Evolutionary conservation across 2,329 filamentous ascomycete genomes (phyloP).

Genomic region (Apiospora sp.): DNA sequence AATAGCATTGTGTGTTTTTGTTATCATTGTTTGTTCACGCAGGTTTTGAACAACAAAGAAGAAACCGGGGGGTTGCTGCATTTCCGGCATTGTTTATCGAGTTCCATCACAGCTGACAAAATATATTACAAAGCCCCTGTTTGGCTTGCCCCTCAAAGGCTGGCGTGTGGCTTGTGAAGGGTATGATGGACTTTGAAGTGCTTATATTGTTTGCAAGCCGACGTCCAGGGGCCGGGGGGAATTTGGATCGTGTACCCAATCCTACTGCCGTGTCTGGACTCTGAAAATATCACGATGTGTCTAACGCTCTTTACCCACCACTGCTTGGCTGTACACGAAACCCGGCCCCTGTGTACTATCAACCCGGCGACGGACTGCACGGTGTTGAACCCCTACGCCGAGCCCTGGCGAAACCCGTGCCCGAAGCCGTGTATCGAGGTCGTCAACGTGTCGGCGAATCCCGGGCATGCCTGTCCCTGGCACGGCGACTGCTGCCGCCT

Average conservation of each 20-base stretch:
- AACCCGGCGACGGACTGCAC: constrained; percentile 2
- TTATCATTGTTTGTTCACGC: constrained; percentile 4
- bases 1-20: constrained; percentile 15
- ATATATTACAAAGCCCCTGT: background rate
- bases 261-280: background rate
- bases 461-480: background rate
- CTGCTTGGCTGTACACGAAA: background rate
- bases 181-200: background rate
- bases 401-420: background rate
- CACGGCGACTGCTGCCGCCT: constrained; percentile 11
- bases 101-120: background rate
- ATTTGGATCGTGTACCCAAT: background rate
- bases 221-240: no score
- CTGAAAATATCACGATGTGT: background rate
- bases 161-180: background rate
- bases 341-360: background rate
- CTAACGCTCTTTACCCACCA: background rate
- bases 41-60: constrained; percentile 16
- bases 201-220: background rate
- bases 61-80: background rate
- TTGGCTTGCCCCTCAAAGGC: background rate
- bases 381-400: constrained; percentile 2
- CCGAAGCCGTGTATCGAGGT: background rate
- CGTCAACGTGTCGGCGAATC: no score
- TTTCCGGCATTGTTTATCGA: background rate